Evolutionary conservation across 352 stramenopile species (phyloP).

Genomic region (Globisporangium uncinulatum): DNA sequence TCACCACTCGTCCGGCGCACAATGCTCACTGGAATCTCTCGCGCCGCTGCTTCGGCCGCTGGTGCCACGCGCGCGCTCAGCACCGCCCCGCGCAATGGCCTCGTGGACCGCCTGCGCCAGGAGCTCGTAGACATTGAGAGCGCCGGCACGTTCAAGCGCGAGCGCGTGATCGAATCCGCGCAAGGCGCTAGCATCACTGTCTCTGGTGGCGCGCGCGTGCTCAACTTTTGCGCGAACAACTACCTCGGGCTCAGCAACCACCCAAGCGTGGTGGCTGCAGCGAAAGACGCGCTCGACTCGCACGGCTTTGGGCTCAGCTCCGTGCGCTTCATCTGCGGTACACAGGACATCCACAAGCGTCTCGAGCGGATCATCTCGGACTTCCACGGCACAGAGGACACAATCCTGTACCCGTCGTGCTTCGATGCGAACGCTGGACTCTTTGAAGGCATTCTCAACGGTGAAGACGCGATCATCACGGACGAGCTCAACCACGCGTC

Average conservation of each 20-base stretch:
- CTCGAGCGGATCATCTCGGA: constrained; percentile 85
- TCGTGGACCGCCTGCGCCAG: constrained; percentile 69
- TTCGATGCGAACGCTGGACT: constrained; percentile 94
- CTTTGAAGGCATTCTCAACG: constrained; percentile 86
- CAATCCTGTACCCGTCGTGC: constrained; percentile 92
- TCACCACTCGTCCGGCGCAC: background rate
- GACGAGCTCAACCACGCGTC: constrained; percentile 92
- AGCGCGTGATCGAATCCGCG: constrained; percentile 88
- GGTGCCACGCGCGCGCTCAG: constrained; percentile 17
- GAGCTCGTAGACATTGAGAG: constrained; percentile 67
- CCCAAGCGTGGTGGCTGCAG: constrained; percentile 76
- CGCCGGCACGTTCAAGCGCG: constrained; percentile 81
- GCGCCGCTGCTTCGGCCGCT: too few relatives aligned
- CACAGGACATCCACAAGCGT: constrained; percentile 92
- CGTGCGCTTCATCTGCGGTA: constrained; percentile 94
- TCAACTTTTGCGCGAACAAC: constrained; percentile 96
- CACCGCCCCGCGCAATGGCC: constrained; percentile 42
- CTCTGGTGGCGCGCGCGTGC: constrained; percentile 49
- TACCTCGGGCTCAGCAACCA: constrained; percentile 92
- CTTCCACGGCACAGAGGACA: constrained; percentile 94
- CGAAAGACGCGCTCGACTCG: constrained; percentile 74
- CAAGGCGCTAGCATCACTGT: constrained; percentile 82
- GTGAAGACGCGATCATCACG: constrained; percentile 91
- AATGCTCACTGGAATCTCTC: background rate
- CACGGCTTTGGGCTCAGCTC: constrained; percentile 90